These are phyloP conservation scores for Ophiostoma pallidulum DNA, from an alignment of 2,329 filamentous ascomycete species.

Conservation along the genomic window DNA sequence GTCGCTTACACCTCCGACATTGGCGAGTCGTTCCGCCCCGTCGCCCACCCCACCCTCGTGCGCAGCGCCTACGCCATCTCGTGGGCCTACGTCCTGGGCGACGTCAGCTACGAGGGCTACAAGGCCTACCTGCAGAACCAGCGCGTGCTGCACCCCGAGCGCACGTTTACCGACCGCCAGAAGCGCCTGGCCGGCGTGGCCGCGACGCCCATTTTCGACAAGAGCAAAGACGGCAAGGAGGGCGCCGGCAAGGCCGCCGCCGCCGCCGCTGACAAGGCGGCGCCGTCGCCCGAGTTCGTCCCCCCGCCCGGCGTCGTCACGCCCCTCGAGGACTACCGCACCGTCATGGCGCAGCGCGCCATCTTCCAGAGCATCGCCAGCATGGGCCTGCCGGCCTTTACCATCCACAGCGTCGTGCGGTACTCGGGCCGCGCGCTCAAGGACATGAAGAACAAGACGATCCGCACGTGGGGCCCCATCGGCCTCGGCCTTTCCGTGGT, in stretches of 20 bases:
- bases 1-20: constrained; percentile 96
- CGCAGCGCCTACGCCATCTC: constrained; percentile 79
- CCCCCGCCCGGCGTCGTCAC: constrained; percentile 40
- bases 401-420: constrained; percentile 83
- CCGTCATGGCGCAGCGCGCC: constrained; percentile 82
- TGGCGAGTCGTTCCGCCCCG: constrained; percentile 87
- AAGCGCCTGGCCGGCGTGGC: constrained; percentile 38
- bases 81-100: constrained; percentile 85
- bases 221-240: background rate
- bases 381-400: constrained; percentile 91
- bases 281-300: too few species aligned
- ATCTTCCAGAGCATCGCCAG: constrained; percentile 85
- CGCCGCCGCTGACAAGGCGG: background rate
- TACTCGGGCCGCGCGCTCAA: constrained; percentile 86
- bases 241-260: background rate
- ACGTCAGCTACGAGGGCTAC: constrained; percentile 89
- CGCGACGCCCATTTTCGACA: background rate
- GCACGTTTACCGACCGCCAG: constrained; percentile 42
- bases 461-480: constrained; percentile 85
- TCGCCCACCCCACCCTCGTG: constrained; percentile 78
- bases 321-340: constrained; percentile 79
- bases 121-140: constrained; percentile 89
- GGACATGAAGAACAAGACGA: constrained; percentile 60
- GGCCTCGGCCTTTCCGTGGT: constrained; percentile 71
- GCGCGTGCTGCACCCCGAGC: constrained; percentile 57